These are phyloP conservation scores for Boletellus dicymbophilus DNA, from an alignment of 1,284 basidiomycete species.

Conservation along the genomic window DNA sequence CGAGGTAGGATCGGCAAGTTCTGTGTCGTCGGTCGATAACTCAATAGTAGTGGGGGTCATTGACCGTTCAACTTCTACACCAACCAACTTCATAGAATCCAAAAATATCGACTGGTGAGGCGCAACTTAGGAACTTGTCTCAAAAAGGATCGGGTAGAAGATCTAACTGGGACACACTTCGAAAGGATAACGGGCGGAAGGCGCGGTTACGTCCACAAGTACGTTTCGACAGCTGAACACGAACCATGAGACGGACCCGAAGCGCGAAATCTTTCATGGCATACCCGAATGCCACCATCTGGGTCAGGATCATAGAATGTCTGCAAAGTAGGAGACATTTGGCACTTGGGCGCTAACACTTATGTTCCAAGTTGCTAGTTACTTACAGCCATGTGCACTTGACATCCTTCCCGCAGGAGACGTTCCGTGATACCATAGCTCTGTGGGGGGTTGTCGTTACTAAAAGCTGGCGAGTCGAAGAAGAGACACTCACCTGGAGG, in stretches of 20 bases:
- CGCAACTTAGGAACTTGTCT: constrained; percentile 19
- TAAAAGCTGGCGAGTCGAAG: not conserved
- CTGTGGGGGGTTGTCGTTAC: constrained; percentile 6
- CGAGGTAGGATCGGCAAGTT: constrained; percentile 33
- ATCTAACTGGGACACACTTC: constrained; percentile 25
- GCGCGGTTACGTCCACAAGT: constrained; percentile 32
- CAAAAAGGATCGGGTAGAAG: not conserved
- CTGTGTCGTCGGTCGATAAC: constrained; percentile 31
- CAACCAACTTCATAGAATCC: constrained; percentile 28
- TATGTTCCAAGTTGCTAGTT: not conserved
- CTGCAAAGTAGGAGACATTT: constrained; percentile 12
- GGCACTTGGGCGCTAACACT: too few relatives aligned
- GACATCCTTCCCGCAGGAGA: constrained; percentile 36
- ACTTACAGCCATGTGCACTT: constrained; percentile 30
- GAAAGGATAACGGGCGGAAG: constrained; percentile 38
- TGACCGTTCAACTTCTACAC: constrained; percentile 37
- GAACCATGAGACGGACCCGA: not conserved
- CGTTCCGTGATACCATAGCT: constrained; percentile 40
- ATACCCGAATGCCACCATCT: constrained; percentile 33
- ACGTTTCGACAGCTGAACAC: constrained; percentile 30
- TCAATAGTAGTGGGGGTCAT: constrained; percentile 33
- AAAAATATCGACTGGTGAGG: constrained; percentile 39
- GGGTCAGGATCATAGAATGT: constrained; percentile 39
- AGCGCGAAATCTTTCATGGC: not conserved
- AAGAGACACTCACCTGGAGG: constrained; percentile 28